Base-by-base conservation (phyloP, 495 filamentous ascomycete species). In the Xylaria intraflava region DNA sequence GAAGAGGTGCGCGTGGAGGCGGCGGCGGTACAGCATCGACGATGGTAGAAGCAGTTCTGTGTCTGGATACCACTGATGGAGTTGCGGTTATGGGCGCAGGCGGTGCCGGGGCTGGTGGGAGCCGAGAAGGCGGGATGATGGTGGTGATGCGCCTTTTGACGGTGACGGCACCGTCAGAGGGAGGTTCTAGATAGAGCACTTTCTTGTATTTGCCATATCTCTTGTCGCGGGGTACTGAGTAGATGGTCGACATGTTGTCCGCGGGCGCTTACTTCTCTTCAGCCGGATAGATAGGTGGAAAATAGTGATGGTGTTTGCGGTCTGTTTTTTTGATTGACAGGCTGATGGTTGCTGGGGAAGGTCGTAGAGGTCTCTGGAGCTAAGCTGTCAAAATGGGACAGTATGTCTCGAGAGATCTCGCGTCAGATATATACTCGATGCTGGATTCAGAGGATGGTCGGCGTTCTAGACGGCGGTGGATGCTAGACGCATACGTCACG, bases 131-230 rank as follows among this genome's bases (percentile, higher is more conserved):
- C 12, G 72, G 74, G 30, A 75, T 51, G 54, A 76, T 67, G 55
- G 70, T 75, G 33, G 72, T 75, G 41, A 72, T 45, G 49, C 68
- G 69, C 23, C 62, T 67, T 49, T 69, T 72, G 46, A 71, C 62
- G 17, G 65, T 67, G 19, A 60, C 59, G 62, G 61, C 50, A 48
- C 70, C 73, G 41, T 69, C 61, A 30, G 49, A 59, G 22, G 69
- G 69, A 8, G 70, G 72, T 54, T 74, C 69, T 24, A 77, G 63
- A 57, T 76, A 76, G 61, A 76, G 67, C 17, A 69, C 65, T 46
- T 74, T 76, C 56, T 75, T 76, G 60, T 64, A 66, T 16, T 66
- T 64, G 61, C 33, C 62, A 57, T 50, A 60, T 36, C 58, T 58
- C 62, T 38, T 66, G 49, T 62, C 64, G 53, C 54, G 64, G 51